Evolutionary conservation across 2,329 filamentous ascomycete species (phyloP).

Genomic region (Colletotrichum navitas): DNA sequence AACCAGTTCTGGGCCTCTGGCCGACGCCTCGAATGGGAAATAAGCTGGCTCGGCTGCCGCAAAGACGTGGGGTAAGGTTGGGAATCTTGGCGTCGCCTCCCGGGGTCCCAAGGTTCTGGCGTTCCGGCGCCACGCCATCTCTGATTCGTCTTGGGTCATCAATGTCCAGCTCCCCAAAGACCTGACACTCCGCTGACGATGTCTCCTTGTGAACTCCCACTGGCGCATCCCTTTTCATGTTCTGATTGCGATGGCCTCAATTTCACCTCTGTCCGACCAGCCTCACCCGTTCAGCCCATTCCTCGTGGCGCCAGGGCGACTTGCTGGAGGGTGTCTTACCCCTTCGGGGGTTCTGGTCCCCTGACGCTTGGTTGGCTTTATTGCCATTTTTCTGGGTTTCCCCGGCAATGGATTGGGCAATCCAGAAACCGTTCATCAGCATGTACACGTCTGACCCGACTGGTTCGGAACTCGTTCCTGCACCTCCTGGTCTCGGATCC

Average conservation of each 20-base stretch:
- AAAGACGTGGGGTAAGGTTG: constrained; percentile 42
- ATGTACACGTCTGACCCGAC: not conserved
- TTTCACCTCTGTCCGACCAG: constrained; percentile 14
- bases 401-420: constrained; percentile 4
- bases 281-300: constrained; percentile 29
- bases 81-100: constrained; percentile 37
- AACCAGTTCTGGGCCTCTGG: constrained; percentile 30
- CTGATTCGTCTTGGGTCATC: constrained; percentile 39
- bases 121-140: constrained; percentile 39
- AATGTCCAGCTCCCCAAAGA: constrained; percentile 18
- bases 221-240: not conserved
- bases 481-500: constrained; percentile 2
- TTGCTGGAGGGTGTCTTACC: constrained; percentile 30
- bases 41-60: constrained; percentile 38
- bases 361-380: constrained; percentile 25
- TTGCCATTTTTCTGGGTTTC: constrained; percentile 24
- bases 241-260: constrained; percentile 38
- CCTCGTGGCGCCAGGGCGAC: constrained; percentile 27
- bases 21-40: constrained; percentile 40
- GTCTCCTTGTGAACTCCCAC: constrained; percentile 2
- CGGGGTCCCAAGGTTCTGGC: constrained; percentile 35
- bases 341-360: constrained; percentile 28
- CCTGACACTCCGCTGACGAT: not conserved
- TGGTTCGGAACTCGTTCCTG: not conserved
- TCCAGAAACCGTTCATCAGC: not conserved